phyloP scores from a whole-genome alignment of 305 asterid species.

The Andrographis paniculata region DNA sequence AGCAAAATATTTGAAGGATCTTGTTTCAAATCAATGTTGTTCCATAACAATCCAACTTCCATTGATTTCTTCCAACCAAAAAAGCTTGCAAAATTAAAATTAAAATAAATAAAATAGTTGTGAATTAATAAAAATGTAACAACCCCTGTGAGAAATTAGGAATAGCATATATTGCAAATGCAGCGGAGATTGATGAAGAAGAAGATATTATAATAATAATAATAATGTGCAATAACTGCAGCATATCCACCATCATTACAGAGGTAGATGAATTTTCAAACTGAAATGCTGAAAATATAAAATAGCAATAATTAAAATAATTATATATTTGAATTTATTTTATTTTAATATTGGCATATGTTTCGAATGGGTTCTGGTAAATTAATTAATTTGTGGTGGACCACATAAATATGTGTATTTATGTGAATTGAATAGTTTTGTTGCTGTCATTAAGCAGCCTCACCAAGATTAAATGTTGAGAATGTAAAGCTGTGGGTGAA shows the following conservation, averaged over 20 bases:
- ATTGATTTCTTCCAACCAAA: too few relatives aligned
- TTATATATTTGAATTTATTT: too few relatives aligned
- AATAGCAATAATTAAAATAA: not conserved
- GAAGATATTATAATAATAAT: too few relatives aligned
- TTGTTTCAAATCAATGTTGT: not conserved
- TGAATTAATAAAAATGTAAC: not conserved
- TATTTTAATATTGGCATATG: too few relatives aligned
- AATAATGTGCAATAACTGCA: not conserved
- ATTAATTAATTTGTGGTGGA: slow-evolving; percentile 13
- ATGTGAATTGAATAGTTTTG: slow-evolving; percentile 17
- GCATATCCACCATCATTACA: not conserved
- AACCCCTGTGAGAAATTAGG: not conserved
- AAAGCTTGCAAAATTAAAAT: too few relatives aligned
- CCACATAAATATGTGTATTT: slow-evolving; percentile 18
- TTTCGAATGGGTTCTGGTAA: not conserved
- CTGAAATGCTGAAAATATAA: too few relatives aligned
- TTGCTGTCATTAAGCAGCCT: slow-evolving; percentile 5
- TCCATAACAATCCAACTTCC: too few relatives aligned
- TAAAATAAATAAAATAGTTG: not conserved
- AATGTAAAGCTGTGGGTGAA: slow-evolving; percentile 19
- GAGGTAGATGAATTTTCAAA: not conserved
- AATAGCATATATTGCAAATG: not conserved
- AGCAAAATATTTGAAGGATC: not conserved
- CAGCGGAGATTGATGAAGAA: not conserved
- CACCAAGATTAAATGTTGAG: slow-evolving; percentile 17